These are phyloP conservation scores for Trifolium pratense DNA, from an alignment of 306 rosid species.

Conservation along the genomic window DNA sequence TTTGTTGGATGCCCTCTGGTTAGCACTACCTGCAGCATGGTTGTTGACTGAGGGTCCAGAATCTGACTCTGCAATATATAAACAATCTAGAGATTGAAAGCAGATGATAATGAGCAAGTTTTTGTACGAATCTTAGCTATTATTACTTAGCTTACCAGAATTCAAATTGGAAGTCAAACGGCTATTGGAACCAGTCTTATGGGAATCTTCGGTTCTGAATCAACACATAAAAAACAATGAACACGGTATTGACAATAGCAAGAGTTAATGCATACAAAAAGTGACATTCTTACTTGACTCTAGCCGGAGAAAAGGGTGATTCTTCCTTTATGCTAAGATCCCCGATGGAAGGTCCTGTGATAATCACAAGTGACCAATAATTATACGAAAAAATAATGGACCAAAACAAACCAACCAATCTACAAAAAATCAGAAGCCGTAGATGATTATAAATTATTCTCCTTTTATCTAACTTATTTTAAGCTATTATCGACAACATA, in stretches of 20 bases:
- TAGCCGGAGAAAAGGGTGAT: slow-evolving; percentile 76
- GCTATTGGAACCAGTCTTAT: slow-evolving; percentile 67
- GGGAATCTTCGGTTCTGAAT: slow-evolving; percentile 82
- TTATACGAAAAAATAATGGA: not conserved
- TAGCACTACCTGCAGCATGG: slow-evolving; percentile 54
- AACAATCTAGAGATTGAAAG: slow-evolving; percentile 42
- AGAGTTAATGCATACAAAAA: slow-evolving; percentile 35
- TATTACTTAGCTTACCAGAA: slow-evolving; percentile 57
- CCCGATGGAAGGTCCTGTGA: slow-evolving; percentile 68
- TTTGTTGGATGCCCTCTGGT: slow-evolving; percentile 69
- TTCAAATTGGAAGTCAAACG: slow-evolving; percentile 69
- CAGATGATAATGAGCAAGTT: slow-evolving; percentile 9
- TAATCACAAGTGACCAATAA: slow-evolving; percentile 24
- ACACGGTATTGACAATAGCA: slow-evolving; percentile 32
- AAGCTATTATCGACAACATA: slow-evolving; percentile 19
- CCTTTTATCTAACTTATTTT: slow-evolving; percentile 24
- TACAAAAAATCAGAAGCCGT: slow-evolving; percentile 37
- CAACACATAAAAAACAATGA: slow-evolving; percentile 40
- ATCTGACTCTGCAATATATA: slow-evolving; percentile 58
- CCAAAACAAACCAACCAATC: slow-evolving; percentile 23
- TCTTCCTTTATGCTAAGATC: slow-evolving; percentile 84
- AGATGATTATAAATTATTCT: slow-evolving; percentile 30
- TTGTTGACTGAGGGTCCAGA: slow-evolving; percentile 54
- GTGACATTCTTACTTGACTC: slow-evolving; percentile 73
- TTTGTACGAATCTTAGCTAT: not conserved